Base-by-base conservation (phyloP, 495 filamentous ascomycete species). In the Thermochaetoides thermophila region DNA sequence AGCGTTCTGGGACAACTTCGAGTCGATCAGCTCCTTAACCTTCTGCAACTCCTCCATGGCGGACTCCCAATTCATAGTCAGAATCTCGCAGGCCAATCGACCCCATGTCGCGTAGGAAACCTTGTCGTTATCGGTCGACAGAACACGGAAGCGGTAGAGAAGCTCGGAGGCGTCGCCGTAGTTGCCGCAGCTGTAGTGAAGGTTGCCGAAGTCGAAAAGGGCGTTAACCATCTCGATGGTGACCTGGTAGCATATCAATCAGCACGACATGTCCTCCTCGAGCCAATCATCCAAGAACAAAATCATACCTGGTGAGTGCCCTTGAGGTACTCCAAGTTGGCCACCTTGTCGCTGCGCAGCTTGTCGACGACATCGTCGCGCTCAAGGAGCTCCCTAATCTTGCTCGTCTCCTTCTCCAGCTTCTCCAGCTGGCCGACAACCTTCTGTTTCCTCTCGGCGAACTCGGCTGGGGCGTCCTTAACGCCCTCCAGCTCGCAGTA, bases 121-220 rank as follows among this genome's bases (percentile, higher is more conserved):
- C 64, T 91, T 92, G 68, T 95, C 89, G 61, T 87, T 91, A 59
- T 97, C 87, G 45, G 86, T 95, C 32, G 84, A 92, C 39, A 97
- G 77, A 31, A 97, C 80, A 55, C 91, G 81, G 71, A 94, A 97
- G 50, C 86, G 82, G 60, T 92, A 94, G 20, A 97, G 73, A 25
- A 89, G 60, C 46, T 94, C 86, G 22, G 83, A 73, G 13, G 91
- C 91, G 46, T 77, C 76, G 27, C 54, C 71, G 55, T 97, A 97
- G 59, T 80, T 84, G 39, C 87, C 91, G 53, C 84, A 92, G 65
- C 76, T 86, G 64, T 94, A 97, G 59, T 92, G 85, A 57, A 93
- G 91, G 44, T 83, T 80, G 43, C 89, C 91, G 50, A 78, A 91
- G 50, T 94, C 84, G 60, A 82, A 92, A 20, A 97, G 76, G 41